Conservation (phyloP, 177 flowering plant species). For the Vitis hybrid region DNA sequence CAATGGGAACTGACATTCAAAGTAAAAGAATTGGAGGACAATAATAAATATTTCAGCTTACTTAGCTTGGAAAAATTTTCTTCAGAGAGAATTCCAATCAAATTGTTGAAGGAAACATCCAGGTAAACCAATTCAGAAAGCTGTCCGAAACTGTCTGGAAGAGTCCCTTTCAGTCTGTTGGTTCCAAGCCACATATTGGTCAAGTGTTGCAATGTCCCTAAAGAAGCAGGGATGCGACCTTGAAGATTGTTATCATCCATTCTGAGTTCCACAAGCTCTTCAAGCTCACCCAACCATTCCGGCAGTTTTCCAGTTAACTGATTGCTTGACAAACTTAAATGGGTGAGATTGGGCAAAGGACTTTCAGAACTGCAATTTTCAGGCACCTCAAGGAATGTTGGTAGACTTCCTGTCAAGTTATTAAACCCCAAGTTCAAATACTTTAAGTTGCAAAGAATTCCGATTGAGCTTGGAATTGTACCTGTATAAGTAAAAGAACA, state of each 20-base stretch:
- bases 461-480: too few relatives aligned
- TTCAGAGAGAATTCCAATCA: slow-evolving; percentile 26
- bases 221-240: slow-evolving; percentile 24
- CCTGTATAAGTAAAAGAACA: too few relatives aligned
- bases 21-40: slow-evolving; percentile 26
- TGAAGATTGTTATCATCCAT: slow-evolving; percentile 16
- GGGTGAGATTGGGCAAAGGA: too few relatives aligned
- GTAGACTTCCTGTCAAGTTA: too few relatives aligned
- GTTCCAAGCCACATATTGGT: slow-evolving; percentile 18
- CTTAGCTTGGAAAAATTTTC: slow-evolving; percentile 21
- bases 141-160: slow-evolving; percentile 37
- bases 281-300: too few relatives aligned
- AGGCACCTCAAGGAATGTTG: too few relatives aligned
- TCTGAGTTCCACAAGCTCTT: slow-evolving; percentile 25
- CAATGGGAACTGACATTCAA: slow-evolving; percentile 29
- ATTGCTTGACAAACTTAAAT: too few relatives aligned
- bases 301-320: too few relatives aligned
- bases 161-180: slow-evolving; percentile 35
- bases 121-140: slow-evolving; percentile 30
- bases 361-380: too few relatives aligned
- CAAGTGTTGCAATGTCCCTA: slow-evolving; percentile 28
- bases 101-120: slow-evolving; percentile 32
- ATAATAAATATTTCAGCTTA: slow-evolving; percentile 10
- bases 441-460: too few relatives aligned
- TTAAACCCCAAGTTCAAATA: too few relatives aligned